These are phyloP conservation scores for Heritiera fomes DNA, from an alignment of 345 rosid species.

Conservation along the genomic window DNA sequence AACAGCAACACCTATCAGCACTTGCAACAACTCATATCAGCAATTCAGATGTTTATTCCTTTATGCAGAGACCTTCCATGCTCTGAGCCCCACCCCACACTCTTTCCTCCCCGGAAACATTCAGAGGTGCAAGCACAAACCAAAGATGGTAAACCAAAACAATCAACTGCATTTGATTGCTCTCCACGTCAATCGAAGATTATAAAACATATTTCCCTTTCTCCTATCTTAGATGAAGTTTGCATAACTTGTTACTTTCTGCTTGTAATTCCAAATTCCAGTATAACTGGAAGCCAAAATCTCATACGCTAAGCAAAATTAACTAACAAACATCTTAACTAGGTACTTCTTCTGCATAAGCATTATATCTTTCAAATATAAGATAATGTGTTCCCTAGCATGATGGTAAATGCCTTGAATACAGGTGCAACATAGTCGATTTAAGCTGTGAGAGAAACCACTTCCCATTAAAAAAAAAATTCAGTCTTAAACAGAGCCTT, in stretches of 20 bases:
- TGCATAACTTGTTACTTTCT: neutral
- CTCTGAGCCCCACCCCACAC: too few relatives aligned
- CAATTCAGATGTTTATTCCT: too few relatives aligned
- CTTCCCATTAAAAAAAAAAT: neutral
- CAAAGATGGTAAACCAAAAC: too few relatives aligned
- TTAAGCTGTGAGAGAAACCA: neutral
- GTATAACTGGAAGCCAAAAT: neutral
- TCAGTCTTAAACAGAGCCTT: neutral
- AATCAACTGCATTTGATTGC: too few relatives aligned
- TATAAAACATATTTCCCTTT: too few relatives aligned
- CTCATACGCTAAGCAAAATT: neutral
- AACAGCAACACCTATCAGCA: too few relatives aligned
- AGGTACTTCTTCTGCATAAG: neutral
- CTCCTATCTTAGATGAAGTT: too few relatives aligned
- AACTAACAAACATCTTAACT: neutral
- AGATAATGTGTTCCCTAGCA: neutral
- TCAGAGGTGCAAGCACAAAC: too few relatives aligned
- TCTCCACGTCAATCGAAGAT: too few relatives aligned
- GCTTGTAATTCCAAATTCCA: neutral
- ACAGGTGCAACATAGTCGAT: neutral
- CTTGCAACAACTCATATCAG: too few relatives aligned
- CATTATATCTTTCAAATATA: neutral
- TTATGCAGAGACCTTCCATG: too few relatives aligned
- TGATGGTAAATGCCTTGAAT: neutral
- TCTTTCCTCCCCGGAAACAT: too few relatives aligned